Base-by-base conservation (phyloP, 192 early-diverging fungal species). In the Spinellus fusiger region DNA sequence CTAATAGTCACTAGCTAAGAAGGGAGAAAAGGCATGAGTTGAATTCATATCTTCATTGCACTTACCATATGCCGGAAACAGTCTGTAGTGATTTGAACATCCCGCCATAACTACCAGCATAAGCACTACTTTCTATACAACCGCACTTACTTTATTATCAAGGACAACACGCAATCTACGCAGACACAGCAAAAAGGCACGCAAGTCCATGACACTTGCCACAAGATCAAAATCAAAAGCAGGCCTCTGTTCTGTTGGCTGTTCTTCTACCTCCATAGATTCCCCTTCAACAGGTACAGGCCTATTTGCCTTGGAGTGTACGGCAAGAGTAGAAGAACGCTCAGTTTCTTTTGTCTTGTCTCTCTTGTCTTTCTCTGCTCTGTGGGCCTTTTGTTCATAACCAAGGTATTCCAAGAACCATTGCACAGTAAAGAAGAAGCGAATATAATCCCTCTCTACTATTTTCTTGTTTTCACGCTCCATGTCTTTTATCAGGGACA, bases 1-100 rank as follows among this genome's bases (percentile, higher is more conserved):
- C 72, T 62, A 13, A 89, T 31, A 0, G 77, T 76, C 12, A 76
- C 46, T 34, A 85, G 71, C 78, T 84, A 59, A 10, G 10, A 3
- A 50, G 10, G 20, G 22, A 58, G 16, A 0, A 38, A 25, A 32
- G 10, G n/a, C 23, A 51, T 22, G 23, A 1, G 22, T 37, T 8
- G 25, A 32, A 0, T 49, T 6, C 4, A 28, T 32, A 1, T 1
- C 15, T 49, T 49, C 8, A n/a, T 34, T 20, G 49, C 59, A 29
- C 62, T 50, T 69, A 88, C 81, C 63, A 90, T 79, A 60, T 88
- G 77, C 49, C 79, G 79, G 18, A 90, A 64, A 49, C 85, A 87
- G 29, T 86, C 78, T 6, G 84, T 59, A 1, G 77, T 69, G 8
- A 73, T 62, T 25, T 74, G 65, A 15, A 88, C 62, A 32, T 84